Percentiles rank a stretch among this genome's conserved stretches.
Evolutionary conservation across 306 rosid genomes (phyloP).

Genomic region (Cicer yamashitae): DNA sequence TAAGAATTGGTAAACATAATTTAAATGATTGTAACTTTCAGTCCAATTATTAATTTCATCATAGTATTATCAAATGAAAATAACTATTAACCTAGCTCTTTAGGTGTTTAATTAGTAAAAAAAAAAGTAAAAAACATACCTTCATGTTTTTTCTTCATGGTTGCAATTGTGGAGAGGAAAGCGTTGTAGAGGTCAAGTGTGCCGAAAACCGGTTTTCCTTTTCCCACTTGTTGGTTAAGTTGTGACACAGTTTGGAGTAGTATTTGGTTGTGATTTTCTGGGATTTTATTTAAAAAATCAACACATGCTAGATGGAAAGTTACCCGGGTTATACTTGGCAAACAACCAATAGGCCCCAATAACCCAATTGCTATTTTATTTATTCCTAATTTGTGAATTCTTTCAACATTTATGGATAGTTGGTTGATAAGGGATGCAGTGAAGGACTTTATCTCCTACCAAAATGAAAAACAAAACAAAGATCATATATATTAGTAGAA

Average conservation of each 20-base stretch:
- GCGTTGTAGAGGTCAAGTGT: conserved; percentile 54
- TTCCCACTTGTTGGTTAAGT: conserved; percentile 37
- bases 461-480: not conserved
- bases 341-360: conserved; percentile 60
- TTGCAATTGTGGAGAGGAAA: conserved; percentile 40
- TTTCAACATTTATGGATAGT: conserved; percentile 41
- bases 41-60: no score
- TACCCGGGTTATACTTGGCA: conserved; percentile 16
- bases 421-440: conserved; percentile 48
- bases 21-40: no score
- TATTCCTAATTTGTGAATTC: conserved; percentile 52
- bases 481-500: not conserved
- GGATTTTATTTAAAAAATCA: conserved; percentile 29
- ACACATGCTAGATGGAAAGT: conserved; percentile 28
- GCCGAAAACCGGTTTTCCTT: conserved; percentile 34
- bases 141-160: not conserved
- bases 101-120: no score
- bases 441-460: conserved; percentile 45
- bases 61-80: no score
- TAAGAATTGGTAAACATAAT: no score
- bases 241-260: conserved; percentile 41
- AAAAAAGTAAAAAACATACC: conserved; percentile 23
- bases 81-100: no score
- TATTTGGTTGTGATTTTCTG: conserved; percentile 50
- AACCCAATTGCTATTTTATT: conserved; percentile 50